Base-by-base conservation (phyloP, 106 monocot species). In the Dendrobium nobile region DNA sequence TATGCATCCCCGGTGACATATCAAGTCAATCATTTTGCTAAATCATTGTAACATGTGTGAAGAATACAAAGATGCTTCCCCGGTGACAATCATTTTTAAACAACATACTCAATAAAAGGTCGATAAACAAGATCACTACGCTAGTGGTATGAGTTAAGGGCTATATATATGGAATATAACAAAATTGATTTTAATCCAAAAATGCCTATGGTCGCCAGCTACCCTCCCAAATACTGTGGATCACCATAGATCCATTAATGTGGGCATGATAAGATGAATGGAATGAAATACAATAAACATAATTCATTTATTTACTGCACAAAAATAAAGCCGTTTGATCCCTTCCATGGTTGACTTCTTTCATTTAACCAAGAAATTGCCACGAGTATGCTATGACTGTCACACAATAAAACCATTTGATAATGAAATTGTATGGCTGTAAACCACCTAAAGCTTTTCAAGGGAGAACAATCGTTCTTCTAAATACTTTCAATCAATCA, bases 401-500 rank as follows among this genome's bases (percentile, higher is more conserved):
- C 45, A 45, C 45, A 45, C 45, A 9, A 45, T 9, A 45, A 45
- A 45, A 45, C 45, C 45, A 45, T 45, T 45, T 45, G 45, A 45
- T 45, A 45, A 45, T 45, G 45, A 45, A 45, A 45, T 51, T 51
- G 51, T 51, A 51, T 15, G 15, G 51, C 51, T 51, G 2, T 13
- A 51, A 13, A 51, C 51, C 51, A 51, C 51, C 10, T 13, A 51
- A 51, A 24, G 16, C 27, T 72, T 72, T 72, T 72, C 72, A 72
- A 72, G 33, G 42, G 17, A 18, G 43, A 18, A 9, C 15, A 51
- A 41, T 9, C 67, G 43, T 37, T 73, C 42, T 51, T 51, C 51
- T 51, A 51, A 51, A 13, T 51, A 51, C 51, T 13, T 10, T 79
- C 77, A 75, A 82, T 80, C 54, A 81, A 54, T 54, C 54, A 77